A percentile compares a stretch with the other conserved stretches of the same genome.
Conservation (phyloP, 805 yeast genomes). For the Komagataella pseudopastoris region DNA sequence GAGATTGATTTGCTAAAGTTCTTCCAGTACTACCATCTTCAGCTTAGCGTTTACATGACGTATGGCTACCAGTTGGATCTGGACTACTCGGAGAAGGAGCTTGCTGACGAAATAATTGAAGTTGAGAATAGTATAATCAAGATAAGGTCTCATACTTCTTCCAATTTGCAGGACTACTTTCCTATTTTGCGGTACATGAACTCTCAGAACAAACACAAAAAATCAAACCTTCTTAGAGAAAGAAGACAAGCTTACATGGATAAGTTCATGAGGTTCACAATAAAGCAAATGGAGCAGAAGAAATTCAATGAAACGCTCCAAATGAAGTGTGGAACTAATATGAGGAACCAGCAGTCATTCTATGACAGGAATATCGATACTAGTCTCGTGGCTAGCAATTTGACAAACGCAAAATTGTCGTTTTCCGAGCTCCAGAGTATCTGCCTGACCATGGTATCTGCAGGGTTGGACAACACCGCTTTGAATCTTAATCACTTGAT, state of each 20-base stretch:
- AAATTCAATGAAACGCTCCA: neutral
- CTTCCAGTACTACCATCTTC: conserved; percentile 19
- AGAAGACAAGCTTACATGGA: conserved; percentile 38
- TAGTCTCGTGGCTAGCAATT: neutral
- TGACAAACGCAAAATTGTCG: conserved; percentile 11
- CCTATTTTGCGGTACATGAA: conserved; percentile 24
- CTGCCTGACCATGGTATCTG: conserved; percentile 67
- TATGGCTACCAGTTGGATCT: conserved; percentile 38
- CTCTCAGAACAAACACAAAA: conserved; percentile 9
- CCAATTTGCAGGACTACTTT: conserved; percentile 37
- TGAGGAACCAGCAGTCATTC: neutral
- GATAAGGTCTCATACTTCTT: conserved; percentile 40
- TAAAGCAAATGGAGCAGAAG: conserved; percentile 3
- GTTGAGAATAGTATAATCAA: conserved; percentile 45
- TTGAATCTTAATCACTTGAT: conserved; percentile 46
- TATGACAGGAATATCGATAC: neutral
- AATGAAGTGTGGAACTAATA: neutral
- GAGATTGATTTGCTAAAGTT: neutral
- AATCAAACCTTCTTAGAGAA: conserved; percentile 14
- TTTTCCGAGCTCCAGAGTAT: conserved; percentile 37
- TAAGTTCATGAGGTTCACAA: conserved; percentile 18
- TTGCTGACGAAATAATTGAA: conserved; percentile 37
- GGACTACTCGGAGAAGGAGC: conserved; percentile 16
- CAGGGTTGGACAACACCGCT: conserved; percentile 65
- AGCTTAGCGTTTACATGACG: conserved; percentile 34